phyloP scores from a whole-genome alignment of 768 basidiomycete genomes.

The Suillus weaverae region DNA sequence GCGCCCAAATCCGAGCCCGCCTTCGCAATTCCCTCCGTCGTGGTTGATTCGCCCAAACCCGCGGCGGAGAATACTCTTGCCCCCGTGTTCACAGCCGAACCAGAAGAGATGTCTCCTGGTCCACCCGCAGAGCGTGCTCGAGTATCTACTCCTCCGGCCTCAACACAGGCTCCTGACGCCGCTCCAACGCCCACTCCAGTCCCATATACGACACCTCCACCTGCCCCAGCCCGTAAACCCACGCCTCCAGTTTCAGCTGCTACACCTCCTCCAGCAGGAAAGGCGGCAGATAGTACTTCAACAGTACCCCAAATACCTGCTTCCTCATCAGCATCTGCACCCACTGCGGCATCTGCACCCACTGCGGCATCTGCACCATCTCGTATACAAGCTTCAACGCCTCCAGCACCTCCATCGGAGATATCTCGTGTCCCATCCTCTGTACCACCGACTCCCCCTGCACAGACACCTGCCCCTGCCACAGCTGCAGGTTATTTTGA shows the following conservation, averaged over 20 bases:
- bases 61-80: constrained; percentile 40
- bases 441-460: constrained; percentile 17
- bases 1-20: constrained; percentile 15
- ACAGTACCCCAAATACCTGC: background rate
- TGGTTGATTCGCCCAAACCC: constrained; percentile 18
- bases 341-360: constrained; percentile 9
- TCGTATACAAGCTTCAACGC: constrained; percentile 20
- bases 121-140: constrained; percentile 3
- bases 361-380: constrained; percentile 11
- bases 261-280: constrained; percentile 1
- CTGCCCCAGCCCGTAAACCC: constrained; percentile 6
- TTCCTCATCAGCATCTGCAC: constrained; percentile 14
- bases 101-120: constrained; percentile 34
- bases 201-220: constrained; percentile 13
- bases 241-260: background rate
- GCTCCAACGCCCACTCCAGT: constrained; percentile 12
- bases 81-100: constrained; percentile 50
- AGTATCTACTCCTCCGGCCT: background rate
- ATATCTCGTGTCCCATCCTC: background rate
- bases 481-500: constrained; percentile 21
- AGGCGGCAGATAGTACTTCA: background rate
- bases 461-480: constrained; percentile 1
- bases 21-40: constrained; percentile 9
- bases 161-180: constrained; percentile 2
- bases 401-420: constrained; percentile 18